A percentile compares a stretch with the other conserved stretches of the same genome.
Evolutionary conservation across 352 stramenopile genomes (phyloP).

Genomic region (Phytophthora capsici): DNA sequence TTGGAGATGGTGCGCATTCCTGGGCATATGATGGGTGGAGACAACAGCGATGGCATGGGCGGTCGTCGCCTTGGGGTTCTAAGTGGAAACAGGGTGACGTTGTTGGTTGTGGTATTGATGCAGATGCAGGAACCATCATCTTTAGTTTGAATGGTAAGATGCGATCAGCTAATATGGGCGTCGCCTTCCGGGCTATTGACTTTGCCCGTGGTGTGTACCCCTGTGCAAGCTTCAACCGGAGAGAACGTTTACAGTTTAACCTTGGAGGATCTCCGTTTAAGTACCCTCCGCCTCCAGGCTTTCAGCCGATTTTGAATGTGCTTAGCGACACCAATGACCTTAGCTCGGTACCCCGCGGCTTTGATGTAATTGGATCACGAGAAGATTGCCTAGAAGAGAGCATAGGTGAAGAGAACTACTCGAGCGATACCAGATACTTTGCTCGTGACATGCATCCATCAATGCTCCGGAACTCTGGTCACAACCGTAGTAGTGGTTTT

Average conservation of each 20-base stretch:
- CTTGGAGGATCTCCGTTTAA: slow-evolving; percentile 85
- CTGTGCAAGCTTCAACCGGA: slow-evolving; percentile 88
- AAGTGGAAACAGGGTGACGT: slow-evolving; percentile 94
- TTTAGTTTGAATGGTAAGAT: slow-evolving; percentile 94
- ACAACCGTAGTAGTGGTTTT: slow-evolving; percentile 55
- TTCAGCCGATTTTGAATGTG: slow-evolving; percentile 80
- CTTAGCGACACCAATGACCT: slow-evolving; percentile 53
- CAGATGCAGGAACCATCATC: slow-evolving; percentile 87
- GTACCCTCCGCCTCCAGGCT: slow-evolving; percentile 73
- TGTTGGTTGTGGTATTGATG: slow-evolving; percentile 89
- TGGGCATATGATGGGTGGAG: slow-evolving; percentile 95
- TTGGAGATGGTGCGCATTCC: slow-evolving; percentile 92
- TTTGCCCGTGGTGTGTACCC: slow-evolving; percentile 87
- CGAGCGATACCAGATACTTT: slow-evolving; percentile 81
- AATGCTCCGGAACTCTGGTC: slow-evolving; percentile 61
- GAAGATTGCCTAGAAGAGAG: slow-evolving; percentile 88
- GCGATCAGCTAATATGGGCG: slow-evolving; percentile 84
- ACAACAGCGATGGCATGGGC: slow-evolving; percentile 92
- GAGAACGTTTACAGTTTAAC: slow-evolving; percentile 89
- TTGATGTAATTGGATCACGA: slow-evolving; percentile 75
- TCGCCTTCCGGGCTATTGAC: slow-evolving; percentile 83
- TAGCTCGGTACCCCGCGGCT: slow-evolving; percentile 64
- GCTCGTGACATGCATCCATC: slow-evolving; percentile 76
- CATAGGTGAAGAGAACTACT: slow-evolving; percentile 86
- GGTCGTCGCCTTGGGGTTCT: slow-evolving; percentile 84